A percentile compares a stretch with the other conserved stretches of the same genome.
Evolutionary conservation across 495 filamentous ascomycete genomes (phyloP).

Genomic region (Neurospora sp.): DNA sequence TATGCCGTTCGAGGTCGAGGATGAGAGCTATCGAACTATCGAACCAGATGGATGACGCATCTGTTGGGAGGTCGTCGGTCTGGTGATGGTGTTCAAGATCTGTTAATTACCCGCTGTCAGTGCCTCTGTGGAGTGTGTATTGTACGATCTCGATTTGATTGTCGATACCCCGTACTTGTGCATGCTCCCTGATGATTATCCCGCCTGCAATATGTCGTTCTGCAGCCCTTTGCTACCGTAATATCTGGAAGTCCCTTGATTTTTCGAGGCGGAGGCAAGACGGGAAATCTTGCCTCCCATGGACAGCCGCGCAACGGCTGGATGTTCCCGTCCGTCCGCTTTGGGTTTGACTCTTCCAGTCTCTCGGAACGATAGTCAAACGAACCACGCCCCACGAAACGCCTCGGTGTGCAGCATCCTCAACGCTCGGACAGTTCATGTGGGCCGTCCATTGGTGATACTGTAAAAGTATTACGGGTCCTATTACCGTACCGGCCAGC

Average conservation of each 20-base stretch:
- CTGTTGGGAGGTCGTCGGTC: not conserved
- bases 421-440: not conserved
- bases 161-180: not conserved
- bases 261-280: not conserved
- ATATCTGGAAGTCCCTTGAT: not conserved
- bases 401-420: not conserved
- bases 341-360: conserved; percentile 13
- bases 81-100: not conserved
- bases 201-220: conserved; percentile 11
- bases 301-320: not conserved
- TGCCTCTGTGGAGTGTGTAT: not conserved
- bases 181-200: not conserved
- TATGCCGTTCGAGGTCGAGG: not conserved
- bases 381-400: conserved; percentile 3
- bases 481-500: conserved; percentile 2
- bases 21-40: not conserved
- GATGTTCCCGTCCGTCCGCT: not conserved
- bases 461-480: not conserved
- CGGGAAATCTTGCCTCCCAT: not conserved
- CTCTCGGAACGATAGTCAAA: conserved; percentile 21
- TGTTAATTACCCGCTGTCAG: not conserved
- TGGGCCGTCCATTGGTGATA: not conserved
- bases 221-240: conserved; percentile 4
- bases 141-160: not conserved
- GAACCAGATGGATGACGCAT: not conserved